Base-by-base conservation (phyloP, 108 stramenopile genomes). In the Cyclostephanos tholiformis region DNA sequence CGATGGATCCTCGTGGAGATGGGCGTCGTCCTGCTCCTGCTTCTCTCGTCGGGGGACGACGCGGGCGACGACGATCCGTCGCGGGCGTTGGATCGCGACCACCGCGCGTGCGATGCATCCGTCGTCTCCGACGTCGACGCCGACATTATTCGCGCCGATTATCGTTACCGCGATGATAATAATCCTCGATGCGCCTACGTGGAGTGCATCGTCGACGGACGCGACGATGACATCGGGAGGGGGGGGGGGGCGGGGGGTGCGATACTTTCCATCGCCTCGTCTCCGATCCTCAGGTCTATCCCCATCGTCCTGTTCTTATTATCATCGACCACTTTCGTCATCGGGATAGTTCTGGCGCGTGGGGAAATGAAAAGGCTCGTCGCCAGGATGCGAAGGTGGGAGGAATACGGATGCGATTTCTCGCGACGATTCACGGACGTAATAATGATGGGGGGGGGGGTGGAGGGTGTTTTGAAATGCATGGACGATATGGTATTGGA, bases 401-500 rank as follows among this genome's bases (percentile, higher is more conserved):
- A 49, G 64, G 41, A 27, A 43, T 46, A 10, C 39, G 46, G 22
- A 43, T 4, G 23, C 32, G 19, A 43, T 4, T 4, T 36, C 51
- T 35, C 30, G 36, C 65, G 65, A 60, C 43, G n/a, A 49, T 20
- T 52, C 23, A 22, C 35, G 30, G 22, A 20, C 61, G 30, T 46
- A 14, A 57, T 32, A 32, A 4, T 32, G 32, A 32, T 32, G 32
- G 32, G 32, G 26, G 59, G 43, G 32, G 20, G 23, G 25, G 22
- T 50, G 25, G 61, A 76, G 59, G 39, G 16, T 2, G 19, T 30
- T 10, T 48, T 72, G 25, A 50, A 67, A 9, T 53, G 13, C 6
- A 64, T 73, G n/a, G 79, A 80, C 55, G 25, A 16, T 27, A 35
- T 80, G 62, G 67, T 80, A 0, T 50, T 72, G 12, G 79, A 80